Evolutionary conservation across 192 early-diverging fungal genomes (phyloP).

Genomic region (Chytriomyces sp.): DNA sequence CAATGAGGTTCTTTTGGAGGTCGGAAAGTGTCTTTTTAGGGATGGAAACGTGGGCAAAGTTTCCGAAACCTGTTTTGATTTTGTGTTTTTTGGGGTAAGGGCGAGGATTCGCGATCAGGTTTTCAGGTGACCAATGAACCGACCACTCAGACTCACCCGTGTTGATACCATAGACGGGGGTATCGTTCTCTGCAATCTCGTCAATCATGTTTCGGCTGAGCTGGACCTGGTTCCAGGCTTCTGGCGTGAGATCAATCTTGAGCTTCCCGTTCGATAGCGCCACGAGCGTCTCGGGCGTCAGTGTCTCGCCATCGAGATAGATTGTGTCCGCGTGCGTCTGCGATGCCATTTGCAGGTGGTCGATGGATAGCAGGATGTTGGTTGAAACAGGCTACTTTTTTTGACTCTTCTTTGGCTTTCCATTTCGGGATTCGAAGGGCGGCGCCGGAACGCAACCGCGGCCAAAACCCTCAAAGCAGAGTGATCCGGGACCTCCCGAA

Average conservation of each 20-base stretch:
- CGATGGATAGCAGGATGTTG: not conserved
- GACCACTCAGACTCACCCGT: not conserved
- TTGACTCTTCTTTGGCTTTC: not conserved
- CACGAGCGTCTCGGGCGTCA: conserved; percentile 22
- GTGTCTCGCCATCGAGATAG: conserved; percentile 28
- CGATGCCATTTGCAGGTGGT: not conserved
- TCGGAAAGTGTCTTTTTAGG: conserved; percentile 7
- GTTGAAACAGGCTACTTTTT: not conserved
- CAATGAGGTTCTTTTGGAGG: conserved; percentile 23
- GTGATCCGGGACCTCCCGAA: too few relatives aligned
- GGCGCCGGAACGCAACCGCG: too few relatives aligned
- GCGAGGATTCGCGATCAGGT: not conserved
- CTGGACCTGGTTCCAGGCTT: conserved; percentile 22
- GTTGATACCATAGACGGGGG: conserved; percentile 34
- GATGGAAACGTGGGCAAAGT: conserved; percentile 30
- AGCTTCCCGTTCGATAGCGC: conserved; percentile 14
- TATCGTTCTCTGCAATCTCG: conserved; percentile 9
- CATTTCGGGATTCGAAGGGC: not conserved
- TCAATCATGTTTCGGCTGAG: conserved; percentile 17
- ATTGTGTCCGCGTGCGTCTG: not conserved
- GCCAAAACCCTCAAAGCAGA: too few relatives aligned
- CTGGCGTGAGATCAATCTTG: conserved; percentile 25
- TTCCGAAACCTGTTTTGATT: conserved; percentile 17
- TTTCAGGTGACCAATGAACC: not conserved
- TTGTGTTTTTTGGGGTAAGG: not conserved